Conservation (phyloP, 768 basidiomycete species). For the Rhizopogon vesiculosus region DNA sequence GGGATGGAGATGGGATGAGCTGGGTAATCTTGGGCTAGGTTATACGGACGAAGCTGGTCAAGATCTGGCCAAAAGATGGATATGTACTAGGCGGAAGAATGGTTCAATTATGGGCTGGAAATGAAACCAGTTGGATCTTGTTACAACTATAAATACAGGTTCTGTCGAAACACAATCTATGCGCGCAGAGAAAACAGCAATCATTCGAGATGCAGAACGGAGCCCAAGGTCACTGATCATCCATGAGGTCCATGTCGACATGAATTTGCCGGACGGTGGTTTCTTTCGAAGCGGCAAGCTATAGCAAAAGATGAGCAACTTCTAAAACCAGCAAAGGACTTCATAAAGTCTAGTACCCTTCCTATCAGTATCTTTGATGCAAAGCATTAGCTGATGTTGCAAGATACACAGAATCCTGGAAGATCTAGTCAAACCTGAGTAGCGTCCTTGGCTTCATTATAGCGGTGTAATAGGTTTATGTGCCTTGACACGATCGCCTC, state of each 20-base stretch:
- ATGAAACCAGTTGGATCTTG: slow-evolving; percentile 30
- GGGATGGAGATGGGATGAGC: slow-evolving; percentile 99
- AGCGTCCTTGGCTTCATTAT: slow-evolving; percentile 83
- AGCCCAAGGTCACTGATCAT: slow-evolving; percentile 18
- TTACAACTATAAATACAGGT: slow-evolving; percentile 13
- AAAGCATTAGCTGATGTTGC: not conserved
- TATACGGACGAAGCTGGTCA: slow-evolving; percentile 47
- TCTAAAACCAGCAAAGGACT: not conserved
- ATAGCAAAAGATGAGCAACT: slow-evolving; percentile 12
- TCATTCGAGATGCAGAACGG: not conserved
- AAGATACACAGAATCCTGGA: not conserved
- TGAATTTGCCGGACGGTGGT: slow-evolving; percentile 74
- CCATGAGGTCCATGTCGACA: slow-evolving; percentile 59
- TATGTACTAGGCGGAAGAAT: slow-evolving; percentile 8
- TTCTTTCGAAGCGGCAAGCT: slow-evolving; percentile 71
- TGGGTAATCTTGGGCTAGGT: slow-evolving; percentile 83
- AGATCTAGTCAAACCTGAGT: slow-evolving; percentile 47
- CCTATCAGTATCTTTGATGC: slow-evolving; percentile 67
- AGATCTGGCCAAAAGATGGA: slow-evolving; percentile 44
- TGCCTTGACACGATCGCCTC: slow-evolving; percentile 59
- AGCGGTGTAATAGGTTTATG: slow-evolving; percentile 67
- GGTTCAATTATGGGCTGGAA: slow-evolving; percentile 22
- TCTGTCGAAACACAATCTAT: not conserved
- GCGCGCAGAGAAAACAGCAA: not conserved
- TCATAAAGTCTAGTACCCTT: slow-evolving; percentile 40